Percentiles rank a stretch among this genome's conserved stretches.
Conservation (phyloP, 2,329 filamentous ascomycete genomes). For the Aspergillus aculeatus region DNA sequence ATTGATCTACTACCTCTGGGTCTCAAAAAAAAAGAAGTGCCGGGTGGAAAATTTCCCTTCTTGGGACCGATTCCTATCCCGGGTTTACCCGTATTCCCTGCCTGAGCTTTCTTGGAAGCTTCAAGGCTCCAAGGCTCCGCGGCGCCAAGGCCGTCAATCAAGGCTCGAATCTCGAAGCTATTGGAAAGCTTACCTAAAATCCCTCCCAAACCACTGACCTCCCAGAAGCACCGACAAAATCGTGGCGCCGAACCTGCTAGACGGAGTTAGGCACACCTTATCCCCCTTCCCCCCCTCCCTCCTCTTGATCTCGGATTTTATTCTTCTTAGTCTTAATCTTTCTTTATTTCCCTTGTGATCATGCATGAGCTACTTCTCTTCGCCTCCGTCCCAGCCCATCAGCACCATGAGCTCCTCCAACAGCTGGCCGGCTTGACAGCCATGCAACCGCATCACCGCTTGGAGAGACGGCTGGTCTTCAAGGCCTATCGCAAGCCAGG, state of each 20-base stretch:
- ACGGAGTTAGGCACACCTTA: background rate
- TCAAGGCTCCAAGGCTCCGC: background rate
- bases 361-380: constrained; percentile 66
- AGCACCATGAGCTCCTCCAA: constrained; percentile 61
- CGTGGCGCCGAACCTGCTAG: background rate
- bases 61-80: constrained; percentile 7
- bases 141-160: background rate
- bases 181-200: background rate
- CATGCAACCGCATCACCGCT: constrained; percentile 57
- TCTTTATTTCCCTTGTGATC: constrained; percentile 10
- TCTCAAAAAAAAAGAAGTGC: background rate
- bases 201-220: background rate
- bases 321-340: constrained; percentile 8
- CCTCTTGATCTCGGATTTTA: background rate
- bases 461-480: constrained; percentile 60
- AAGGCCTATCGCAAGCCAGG: constrained; percentile 52
- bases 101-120: background rate
- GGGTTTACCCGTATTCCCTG: constrained; percentile 14
- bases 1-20: background rate
- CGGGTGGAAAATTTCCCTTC: background rate
- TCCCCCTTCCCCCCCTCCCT: background rate
- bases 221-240: background rate
- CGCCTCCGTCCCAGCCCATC: constrained; percentile 56
- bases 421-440: constrained; percentile 62
- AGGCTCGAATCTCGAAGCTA: background rate